phyloP scores from a whole-genome alignment of 1,139 yeast species.

The Zygoascus sp. region DNA sequence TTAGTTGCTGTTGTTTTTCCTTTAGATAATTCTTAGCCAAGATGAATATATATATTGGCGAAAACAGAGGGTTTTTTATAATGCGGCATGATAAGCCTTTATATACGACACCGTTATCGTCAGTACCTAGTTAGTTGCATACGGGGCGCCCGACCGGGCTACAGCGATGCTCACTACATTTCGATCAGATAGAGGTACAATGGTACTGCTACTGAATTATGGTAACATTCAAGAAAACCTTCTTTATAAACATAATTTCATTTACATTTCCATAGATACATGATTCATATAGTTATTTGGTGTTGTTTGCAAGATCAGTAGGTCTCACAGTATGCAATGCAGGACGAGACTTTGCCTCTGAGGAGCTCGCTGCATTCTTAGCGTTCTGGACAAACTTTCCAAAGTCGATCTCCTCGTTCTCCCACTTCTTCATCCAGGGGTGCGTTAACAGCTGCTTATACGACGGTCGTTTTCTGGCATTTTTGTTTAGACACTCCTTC shows the following conservation, averaged over 20 bases:
- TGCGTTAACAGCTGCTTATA: conserved; percentile 68
- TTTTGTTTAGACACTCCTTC: conserved; percentile 69
- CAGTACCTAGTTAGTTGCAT: too few species aligned
- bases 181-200: too few species aligned
- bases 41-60: neutral
- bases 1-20: neutral
- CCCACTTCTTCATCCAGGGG: conserved; percentile 69
- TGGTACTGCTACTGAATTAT: too few species aligned
- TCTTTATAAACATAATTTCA: neutral
- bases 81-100: too few species aligned
- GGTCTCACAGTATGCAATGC: conserved; percentile 17
- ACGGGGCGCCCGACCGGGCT: too few species aligned
- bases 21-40: neutral
- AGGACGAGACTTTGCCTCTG: conserved; percentile 11
- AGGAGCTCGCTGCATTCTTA: conserved; percentile 3
- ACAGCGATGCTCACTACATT: too few species aligned
- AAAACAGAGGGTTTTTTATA: too few species aligned
- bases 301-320: conserved; percentile 8
- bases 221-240: too few species aligned
- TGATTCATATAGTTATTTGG: neutral
- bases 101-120: too few species aligned
- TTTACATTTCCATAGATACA: conserved; percentile 2
- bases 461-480: conserved; percentile 78
- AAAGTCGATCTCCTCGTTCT: conserved; percentile 43
- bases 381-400: conserved; percentile 38